These are phyloP conservation scores for Nothophaeocryptopus gaeumannii DNA, from an alignment of 2,329 filamentous ascomycete species.

Conservation along the genomic window DNA sequence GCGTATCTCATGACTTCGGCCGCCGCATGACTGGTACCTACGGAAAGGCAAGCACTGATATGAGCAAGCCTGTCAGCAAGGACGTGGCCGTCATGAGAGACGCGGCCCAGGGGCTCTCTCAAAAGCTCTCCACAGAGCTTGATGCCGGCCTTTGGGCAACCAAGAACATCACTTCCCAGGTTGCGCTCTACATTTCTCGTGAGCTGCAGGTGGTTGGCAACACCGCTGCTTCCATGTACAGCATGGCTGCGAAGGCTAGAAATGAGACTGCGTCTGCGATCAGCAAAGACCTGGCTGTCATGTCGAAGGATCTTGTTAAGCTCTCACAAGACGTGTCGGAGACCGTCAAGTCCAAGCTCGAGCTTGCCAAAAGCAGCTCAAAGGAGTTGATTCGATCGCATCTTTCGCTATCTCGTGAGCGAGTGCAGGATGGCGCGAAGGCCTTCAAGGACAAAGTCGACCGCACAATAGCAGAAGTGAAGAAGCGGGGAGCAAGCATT, in stretches of 20 bases:
- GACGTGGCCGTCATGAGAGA: constrained; percentile 28
- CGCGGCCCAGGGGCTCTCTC: constrained; percentile 21
- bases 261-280: constrained; percentile 16
- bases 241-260: constrained; percentile 14
- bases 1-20: constrained; percentile 7
- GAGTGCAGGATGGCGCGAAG: constrained; percentile 15
- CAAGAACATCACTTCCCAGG: constrained; percentile 28
- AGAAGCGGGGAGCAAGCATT: no score
- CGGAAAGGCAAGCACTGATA: constrained; percentile 27
- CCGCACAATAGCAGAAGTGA: no score
- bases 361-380: constrained; percentile 14
- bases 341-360: constrained; percentile 17
- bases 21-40: constrained; percentile 21
- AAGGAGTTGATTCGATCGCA: constrained; percentile 15
- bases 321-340: constrained; percentile 19
- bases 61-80: constrained; percentile 29
- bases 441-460: constrained; percentile 4
- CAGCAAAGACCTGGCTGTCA: constrained; percentile 18
- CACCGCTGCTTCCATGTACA: constrained; percentile 21
- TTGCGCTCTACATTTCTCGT: constrained; percentile 22
- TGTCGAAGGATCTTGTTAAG: constrained; percentile 20
- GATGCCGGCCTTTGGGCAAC: constrained; percentile 28
- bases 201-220: constrained; percentile 27
- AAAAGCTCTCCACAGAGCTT: constrained; percentile 24
- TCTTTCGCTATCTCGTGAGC: constrained; percentile 16